These are phyloP conservation scores for Cladosporium oxysporum DNA, from an alignment of 2,329 filamentous ascomycete species.

Conservation along the genomic window DNA sequence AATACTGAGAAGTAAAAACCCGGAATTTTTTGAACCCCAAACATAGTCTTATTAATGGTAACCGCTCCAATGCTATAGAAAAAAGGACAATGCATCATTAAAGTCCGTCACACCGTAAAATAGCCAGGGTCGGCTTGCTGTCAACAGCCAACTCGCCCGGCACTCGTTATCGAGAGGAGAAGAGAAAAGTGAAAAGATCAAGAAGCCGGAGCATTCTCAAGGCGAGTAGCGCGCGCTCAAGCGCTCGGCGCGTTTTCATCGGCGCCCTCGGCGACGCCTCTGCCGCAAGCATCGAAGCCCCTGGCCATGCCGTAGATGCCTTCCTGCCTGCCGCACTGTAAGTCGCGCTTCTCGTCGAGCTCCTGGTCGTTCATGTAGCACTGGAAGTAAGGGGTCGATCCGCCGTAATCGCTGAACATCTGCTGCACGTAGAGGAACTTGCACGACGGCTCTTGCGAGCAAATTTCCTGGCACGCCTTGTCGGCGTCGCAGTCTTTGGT, in stretches of 20 bases:
- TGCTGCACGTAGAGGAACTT: slow-evolving; percentile 24
- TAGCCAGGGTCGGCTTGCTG: slow-evolving; percentile 10
- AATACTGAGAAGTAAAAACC: background rate
- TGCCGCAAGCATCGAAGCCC: slow-evolving; percentile 23
- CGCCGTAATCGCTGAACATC: slow-evolving; percentile 23
- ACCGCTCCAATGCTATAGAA: slow-evolving; percentile 13
- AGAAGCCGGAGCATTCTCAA: background rate
- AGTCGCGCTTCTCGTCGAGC: slow-evolving; percentile 20
- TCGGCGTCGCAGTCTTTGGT: slow-evolving; percentile 20
- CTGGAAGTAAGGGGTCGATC: slow-evolving; percentile 18
- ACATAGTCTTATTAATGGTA: slow-evolving; percentile 19
- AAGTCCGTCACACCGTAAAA: slow-evolving; percentile 14
- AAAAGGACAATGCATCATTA: slow-evolving; percentile 16
- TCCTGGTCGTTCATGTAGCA: slow-evolving; percentile 23
- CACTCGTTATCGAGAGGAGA: slow-evolving; percentile 16
- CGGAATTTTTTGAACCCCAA: slow-evolving; percentile 2
- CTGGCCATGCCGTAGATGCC: slow-evolving; percentile 23
- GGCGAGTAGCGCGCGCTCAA: background rate
- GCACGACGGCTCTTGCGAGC: slow-evolving; percentile 22
- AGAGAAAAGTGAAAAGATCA: background rate
- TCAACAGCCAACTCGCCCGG: slow-evolving; percentile 7
- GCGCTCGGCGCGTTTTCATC: background rate
- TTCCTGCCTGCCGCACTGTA: slow-evolving; percentile 22
- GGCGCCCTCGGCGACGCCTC: background rate
- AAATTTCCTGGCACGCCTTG: slow-evolving; percentile 22